These are phyloP conservation scores for Paratinospora sagittata DNA, from an alignment of 164 flowering plant species.

Conservation along the genomic window DNA sequence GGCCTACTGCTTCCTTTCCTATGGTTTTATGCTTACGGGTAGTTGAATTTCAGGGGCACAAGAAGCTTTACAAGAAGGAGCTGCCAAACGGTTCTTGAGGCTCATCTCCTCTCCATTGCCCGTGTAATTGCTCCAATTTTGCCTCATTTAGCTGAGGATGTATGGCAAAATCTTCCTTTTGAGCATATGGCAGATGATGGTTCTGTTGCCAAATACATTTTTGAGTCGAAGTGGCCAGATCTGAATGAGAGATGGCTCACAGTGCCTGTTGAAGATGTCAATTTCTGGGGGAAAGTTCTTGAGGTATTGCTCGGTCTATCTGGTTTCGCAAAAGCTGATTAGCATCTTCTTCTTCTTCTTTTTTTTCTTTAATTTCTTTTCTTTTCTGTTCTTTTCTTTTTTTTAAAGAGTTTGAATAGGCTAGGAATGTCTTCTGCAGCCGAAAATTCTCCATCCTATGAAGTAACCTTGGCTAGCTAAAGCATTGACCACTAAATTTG, in stretches of 20 bases:
- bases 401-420: too few relatives aligned
- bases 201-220: slow-evolving; percentile 62
- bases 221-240: slow-evolving; percentile 85
- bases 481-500: too few relatives aligned
- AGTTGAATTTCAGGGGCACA: slow-evolving; percentile 54
- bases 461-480: too few relatives aligned
- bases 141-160: slow-evolving; percentile 97
- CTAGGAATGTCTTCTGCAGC: too few relatives aligned
- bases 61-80: slow-evolving; percentile 77
- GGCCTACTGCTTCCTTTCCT: background rate
- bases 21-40: slow-evolving; percentile 3
- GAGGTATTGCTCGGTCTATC: slow-evolving; percentile 57
- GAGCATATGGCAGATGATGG: slow-evolving; percentile 49
- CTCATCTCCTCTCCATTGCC: slow-evolving; percentile 70
- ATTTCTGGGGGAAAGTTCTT: slow-evolving; percentile 71
- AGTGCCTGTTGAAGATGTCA: slow-evolving; percentile 54
- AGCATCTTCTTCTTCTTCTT: too few relatives aligned
- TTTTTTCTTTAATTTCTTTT: too few relatives aligned
- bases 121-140: slow-evolving; percentile 81
- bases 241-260: slow-evolving; percentile 55
- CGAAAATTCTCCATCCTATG: too few relatives aligned
- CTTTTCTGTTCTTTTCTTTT: too few relatives aligned
- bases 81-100: slow-evolving; percentile 91
- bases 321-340: too few relatives aligned
- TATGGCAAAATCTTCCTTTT: slow-evolving; percentile 92